These are phyloP conservation scores for Phytophthora europaea DNA, from an alignment of 352 stramenopile species.

Conservation along the genomic window DNA sequence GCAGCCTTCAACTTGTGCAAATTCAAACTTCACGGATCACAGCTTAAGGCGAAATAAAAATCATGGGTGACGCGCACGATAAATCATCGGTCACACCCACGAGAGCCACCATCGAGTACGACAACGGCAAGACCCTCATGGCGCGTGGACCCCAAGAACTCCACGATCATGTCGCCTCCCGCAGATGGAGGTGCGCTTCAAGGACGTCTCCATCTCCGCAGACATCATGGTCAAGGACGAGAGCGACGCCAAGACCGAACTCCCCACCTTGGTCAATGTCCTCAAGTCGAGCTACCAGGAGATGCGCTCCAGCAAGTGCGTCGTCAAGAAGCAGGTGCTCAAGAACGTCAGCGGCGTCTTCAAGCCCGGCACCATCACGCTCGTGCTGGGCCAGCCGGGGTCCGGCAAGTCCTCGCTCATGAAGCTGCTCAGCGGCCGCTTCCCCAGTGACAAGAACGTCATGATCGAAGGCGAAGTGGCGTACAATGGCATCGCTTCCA, in stretches of 20 bases:
- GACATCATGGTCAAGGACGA: slow-evolving; percentile 20
- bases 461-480: slow-evolving; percentile 30
- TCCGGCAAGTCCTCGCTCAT: no score
- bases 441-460: slow-evolving; percentile 29
- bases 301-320: slow-evolving; percentile 19
- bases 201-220: slow-evolving; percentile 16
- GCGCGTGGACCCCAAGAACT: slow-evolving; percentile 4
- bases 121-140: slow-evolving; percentile 23
- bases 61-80: not conserved
- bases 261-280: slow-evolving; percentile 40
- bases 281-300: not conserved
- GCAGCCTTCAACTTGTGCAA: not conserved
- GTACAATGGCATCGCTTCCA: slow-evolving; percentile 27
- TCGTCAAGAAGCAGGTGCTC: slow-evolving; percentile 31
- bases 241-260: slow-evolving; percentile 21
- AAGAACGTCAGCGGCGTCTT: no score
- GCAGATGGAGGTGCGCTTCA: slow-evolving; percentile 46
- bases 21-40: not conserved
- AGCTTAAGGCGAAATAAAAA: not conserved
- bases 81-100: not conserved
- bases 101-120: slow-evolving; percentile 3
- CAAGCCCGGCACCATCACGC: no score
- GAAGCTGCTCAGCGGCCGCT: slow-evolving; percentile 7
- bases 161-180: slow-evolving; percentile 26
- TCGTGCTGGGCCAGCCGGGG: no score